Conservation (phyloP, 495 filamentous ascomycete species). For the Astrothelium macrocarpum region DNA sequence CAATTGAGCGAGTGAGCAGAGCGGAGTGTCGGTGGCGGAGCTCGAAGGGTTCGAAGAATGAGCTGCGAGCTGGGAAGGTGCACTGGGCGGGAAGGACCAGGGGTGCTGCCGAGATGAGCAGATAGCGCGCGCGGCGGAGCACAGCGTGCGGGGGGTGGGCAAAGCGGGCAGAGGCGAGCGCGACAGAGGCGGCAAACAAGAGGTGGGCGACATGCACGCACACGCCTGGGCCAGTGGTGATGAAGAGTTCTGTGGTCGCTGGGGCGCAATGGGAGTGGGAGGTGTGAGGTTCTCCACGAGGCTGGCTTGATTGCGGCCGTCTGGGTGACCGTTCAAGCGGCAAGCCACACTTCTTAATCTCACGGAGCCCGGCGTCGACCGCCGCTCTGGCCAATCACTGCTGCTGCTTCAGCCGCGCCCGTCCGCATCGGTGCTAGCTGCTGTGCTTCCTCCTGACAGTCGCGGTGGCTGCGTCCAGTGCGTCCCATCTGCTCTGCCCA, state of each 20-base stretch:
- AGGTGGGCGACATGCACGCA: not conserved
- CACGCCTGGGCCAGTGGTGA: not conserved
- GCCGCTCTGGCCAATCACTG: not conserved
- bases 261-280: conserved; percentile 1
- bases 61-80: conserved; percentile 1
- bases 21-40: not conserved
- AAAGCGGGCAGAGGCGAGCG: not conserved
- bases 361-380: too few species aligned
- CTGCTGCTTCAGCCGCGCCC: not conserved
- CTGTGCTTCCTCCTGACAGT: not conserved
- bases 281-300: not conserved
- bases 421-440: not conserved
- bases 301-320: conserved; percentile 4
- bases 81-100: conserved; percentile 2
- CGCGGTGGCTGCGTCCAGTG: not conserved
- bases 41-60: not conserved
- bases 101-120: conserved; percentile 4
- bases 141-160: not conserved
- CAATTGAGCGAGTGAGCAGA: not conserved
- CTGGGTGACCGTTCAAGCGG: not conserved
- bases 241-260: too few species aligned
- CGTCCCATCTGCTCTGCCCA: too few species aligned
- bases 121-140: not conserved
- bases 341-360: conserved; percentile 7
- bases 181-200: not conserved